A percentile compares a stretch with the other conserved stretches of the same genome.
These are phyloP conservation scores for Nicotiana otophora DNA, from an alignment of 257 asterid genomes.

Conservation along the genomic window DNA sequence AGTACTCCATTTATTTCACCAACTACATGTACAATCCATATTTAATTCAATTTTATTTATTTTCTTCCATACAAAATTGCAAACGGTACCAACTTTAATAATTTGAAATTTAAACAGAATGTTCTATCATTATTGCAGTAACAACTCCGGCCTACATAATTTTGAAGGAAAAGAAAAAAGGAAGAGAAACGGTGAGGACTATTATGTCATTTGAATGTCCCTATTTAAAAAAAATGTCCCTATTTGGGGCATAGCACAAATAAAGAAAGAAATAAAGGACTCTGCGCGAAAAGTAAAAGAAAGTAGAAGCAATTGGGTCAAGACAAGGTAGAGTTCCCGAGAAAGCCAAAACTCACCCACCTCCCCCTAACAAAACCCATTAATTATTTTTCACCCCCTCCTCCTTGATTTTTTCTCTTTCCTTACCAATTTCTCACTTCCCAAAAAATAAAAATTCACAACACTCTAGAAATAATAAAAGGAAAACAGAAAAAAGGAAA, in stretches of 20 bases:
- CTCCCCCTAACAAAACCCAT: neutral
- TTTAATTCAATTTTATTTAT: neutral
- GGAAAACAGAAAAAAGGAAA: neutral
- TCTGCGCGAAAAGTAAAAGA: neutral
- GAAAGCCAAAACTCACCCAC: neutral
- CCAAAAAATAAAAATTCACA: neutral
- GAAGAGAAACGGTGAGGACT: neutral
- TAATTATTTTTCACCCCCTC: neutral
- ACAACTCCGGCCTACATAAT: neutral
- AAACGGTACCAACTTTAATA: neutral
- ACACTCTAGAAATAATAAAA: constrained; percentile 3
- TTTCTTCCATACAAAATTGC: no score
- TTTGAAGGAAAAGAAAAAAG: neutral
- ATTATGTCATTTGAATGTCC: neutral
- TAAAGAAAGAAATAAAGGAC: constrained; percentile 6
- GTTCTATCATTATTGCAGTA: neutral
- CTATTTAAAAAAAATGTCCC: neutral
- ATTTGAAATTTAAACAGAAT: constrained; percentile 10
- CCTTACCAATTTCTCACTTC: neutral
- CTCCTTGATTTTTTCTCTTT: neutral
- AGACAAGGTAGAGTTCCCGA: constrained; percentile 11
- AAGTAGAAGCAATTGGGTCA: neutral
- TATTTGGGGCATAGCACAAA: neutral
- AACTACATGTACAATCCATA: neutral
- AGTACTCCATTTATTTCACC: constrained; percentile 2